phyloP scores from a whole-genome alignment of 495 filamentous ascomycete species.

The Aspergillus panamensis region DNA sequence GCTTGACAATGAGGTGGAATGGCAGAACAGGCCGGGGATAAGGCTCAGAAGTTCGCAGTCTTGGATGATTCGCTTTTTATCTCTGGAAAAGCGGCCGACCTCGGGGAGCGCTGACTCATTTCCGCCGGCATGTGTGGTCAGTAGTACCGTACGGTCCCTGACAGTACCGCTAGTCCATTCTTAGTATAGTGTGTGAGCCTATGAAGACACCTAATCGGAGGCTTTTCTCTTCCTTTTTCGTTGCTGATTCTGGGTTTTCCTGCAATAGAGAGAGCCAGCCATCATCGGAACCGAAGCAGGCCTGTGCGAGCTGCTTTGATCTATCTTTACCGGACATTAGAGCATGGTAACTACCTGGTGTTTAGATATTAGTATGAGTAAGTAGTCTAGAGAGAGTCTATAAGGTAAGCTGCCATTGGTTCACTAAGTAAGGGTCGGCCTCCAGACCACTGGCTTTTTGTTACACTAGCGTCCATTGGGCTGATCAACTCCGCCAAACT shows the following conservation, averaged over 20 bases:
- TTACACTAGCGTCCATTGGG: slow-evolving; percentile 17
- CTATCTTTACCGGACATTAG: no score
- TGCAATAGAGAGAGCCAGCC: not conserved
- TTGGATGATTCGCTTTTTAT: slow-evolving; percentile 30
- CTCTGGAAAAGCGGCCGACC: slow-evolving; percentile 30
- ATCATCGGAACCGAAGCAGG: no score
- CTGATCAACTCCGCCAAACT: slow-evolving; percentile 20
- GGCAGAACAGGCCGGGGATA: slow-evolving; percentile 15
- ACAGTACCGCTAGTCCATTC: slow-evolving; percentile 11
- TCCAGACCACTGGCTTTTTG: slow-evolving; percentile 5
- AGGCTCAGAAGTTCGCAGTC: slow-evolving; percentile 24
- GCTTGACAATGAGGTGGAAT: slow-evolving; percentile 7
- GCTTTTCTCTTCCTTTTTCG: not conserved
- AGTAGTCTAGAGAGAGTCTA: not conserved
- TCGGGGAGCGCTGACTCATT: slow-evolving; percentile 40
- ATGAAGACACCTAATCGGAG: slow-evolving; percentile 10
- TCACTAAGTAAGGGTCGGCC: not conserved
- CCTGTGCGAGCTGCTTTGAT: no score
- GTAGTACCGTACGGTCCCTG: not conserved
- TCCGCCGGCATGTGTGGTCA: not conserved
- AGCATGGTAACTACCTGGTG: no score
- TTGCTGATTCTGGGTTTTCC: not conserved
- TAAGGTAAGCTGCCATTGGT: slow-evolving; percentile 5
- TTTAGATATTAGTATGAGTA: no score
- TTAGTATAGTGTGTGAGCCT: slow-evolving; percentile 9